Evolutionary conservation across 1,284 basidiomycete genomes (phyloP).

Genomic region (Tilletia walkeri): DNA sequence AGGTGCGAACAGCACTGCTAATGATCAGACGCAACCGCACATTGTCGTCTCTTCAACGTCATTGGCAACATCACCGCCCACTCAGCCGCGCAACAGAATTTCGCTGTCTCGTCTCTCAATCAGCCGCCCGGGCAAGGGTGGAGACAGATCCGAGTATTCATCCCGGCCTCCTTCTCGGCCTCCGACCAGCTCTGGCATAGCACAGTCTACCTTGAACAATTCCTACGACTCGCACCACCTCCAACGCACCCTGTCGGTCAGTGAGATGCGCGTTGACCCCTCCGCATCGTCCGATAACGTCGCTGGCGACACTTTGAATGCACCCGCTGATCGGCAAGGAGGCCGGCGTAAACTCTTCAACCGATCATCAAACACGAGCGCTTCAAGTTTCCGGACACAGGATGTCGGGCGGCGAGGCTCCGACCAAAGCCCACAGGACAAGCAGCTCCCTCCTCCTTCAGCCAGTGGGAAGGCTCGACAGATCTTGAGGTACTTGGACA

Average conservation of each 20-base stretch:
- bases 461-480: slow-evolving; percentile 13
- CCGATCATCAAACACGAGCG: slow-evolving; percentile 6
- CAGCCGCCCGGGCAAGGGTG: not conserved
- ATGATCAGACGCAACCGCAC: not conserved
- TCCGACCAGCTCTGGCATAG: slow-evolving; percentile 11
- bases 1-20: no score
- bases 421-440: not conserved
- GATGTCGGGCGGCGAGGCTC: not conserved
- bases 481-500: slow-evolving; percentile 13
- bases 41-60: slow-evolving; percentile 2
- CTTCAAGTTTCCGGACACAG: not conserved
- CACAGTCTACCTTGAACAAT: not conserved
- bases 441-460: not conserved
- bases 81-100: slow-evolving; percentile 1
- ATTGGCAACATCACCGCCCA: not conserved
- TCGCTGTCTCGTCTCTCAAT: slow-evolving; percentile 3
- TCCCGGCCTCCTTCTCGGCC: not conserved
- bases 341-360: slow-evolving; percentile 13
- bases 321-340: not conserved
- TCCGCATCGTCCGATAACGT: not conserved
- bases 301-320: not conserved
- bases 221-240: not conserved
- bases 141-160: not conserved
- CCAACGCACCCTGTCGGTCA: slow-evolving; percentile 9
- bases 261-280: not conserved